Evolutionary conservation across 2,329 filamentous ascomycete species (phyloP), one percentile per base, ranked within the genome.

Genomic region (Escovopsis sp.): DNA sequence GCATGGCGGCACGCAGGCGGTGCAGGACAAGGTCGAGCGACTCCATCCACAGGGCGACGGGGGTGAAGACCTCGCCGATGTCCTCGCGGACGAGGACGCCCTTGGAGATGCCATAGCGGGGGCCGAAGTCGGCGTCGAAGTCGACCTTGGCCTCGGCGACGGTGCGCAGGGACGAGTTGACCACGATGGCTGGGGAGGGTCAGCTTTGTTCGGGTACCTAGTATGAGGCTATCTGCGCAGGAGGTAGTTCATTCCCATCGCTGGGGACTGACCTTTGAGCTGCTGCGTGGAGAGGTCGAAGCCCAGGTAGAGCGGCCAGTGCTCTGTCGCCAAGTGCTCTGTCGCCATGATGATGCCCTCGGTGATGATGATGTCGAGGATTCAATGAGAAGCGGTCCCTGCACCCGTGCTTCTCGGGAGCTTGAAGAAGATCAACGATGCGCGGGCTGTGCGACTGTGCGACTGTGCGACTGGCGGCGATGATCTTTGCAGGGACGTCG

Each of bases 281-380:
- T 96, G 89, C 63, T 96, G 91, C 45, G 91, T 96, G 36, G 88
- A 95, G 46, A 96, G 80, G 65, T 98, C 91, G 61, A 96, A 88
- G 47, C 91, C 91, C 56, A 94, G 71, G 59, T 94, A 94, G 47
- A 94, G 68, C 15, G 83, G 80, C 30, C 66, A 70, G 47, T 52
- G 43, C 35, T 44, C 39, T 6, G 58, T 52, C 44, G 51, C 55
- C 62, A 64, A 23, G 23, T 23, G 23, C 23, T 23, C 23, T 23
- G 23, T 23, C 2, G 23, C 4, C 23, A 23, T 23, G 23, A 23
- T 6, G 23, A 23, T 4, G 23, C 23, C 23, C 23, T 4, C 23
- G 23, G 23, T 23, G 23, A 23, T 23, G 23, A 23, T 23, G 23
- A 4, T 23, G 6, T 23, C 23, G 23, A 23, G 23, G 23, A 23